Conservation (phyloP, 2,329 filamentous ascomycete species). For the Chrysoporthe deuterocubensis region DNA sequence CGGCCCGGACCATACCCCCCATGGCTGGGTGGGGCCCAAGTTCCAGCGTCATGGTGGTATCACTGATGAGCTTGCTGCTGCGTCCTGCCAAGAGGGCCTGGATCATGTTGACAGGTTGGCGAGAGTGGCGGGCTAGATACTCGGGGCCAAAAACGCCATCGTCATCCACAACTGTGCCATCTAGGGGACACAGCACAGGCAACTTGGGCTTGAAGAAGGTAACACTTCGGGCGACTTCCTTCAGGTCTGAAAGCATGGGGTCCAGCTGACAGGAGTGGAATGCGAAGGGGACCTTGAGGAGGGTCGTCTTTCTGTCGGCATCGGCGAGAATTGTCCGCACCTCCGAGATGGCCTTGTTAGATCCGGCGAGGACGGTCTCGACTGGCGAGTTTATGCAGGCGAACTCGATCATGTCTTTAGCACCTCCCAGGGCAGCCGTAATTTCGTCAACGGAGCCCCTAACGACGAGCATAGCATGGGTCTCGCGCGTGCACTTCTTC, state of each 20-base stretch:
- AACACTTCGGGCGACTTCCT: not conserved
- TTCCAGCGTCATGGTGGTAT: slow-evolving; percentile 72
- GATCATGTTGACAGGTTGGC: slow-evolving; percentile 71
- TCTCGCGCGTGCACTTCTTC: slow-evolving; percentile 55
- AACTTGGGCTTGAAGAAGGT: slow-evolving; percentile 43
- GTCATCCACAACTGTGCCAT: slow-evolving; percentile 60
- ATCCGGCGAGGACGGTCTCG: not conserved
- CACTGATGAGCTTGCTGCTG: slow-evolving; percentile 59
- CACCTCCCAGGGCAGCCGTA: slow-evolving; percentile 32
- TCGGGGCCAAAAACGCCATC: slow-evolving; percentile 53
- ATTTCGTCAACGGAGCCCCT: slow-evolving; percentile 47
- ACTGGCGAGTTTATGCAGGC: slow-evolving; percentile 8
- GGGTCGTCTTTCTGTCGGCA: slow-evolving; percentile 46
- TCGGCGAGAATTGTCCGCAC: slow-evolving; percentile 45
- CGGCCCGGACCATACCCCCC: slow-evolving; percentile 68
- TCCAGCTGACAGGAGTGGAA: slow-evolving; percentile 16
- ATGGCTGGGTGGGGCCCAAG: slow-evolving; percentile 76
- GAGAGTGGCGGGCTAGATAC: slow-evolving; percentile 68
- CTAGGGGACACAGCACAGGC: slow-evolving; percentile 59
- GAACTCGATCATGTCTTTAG: not conserved
- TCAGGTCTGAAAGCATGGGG: not conserved
- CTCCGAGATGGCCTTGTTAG: slow-evolving; percentile 41
- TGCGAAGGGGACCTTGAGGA: slow-evolving; percentile 38
- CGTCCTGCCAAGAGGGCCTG: slow-evolving; percentile 63
- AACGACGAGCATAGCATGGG: slow-evolving; percentile 66